phyloP scores from a whole-genome alignment of 1,284 basidiomycete species.

The Naganishia liquefaciens region DNA sequence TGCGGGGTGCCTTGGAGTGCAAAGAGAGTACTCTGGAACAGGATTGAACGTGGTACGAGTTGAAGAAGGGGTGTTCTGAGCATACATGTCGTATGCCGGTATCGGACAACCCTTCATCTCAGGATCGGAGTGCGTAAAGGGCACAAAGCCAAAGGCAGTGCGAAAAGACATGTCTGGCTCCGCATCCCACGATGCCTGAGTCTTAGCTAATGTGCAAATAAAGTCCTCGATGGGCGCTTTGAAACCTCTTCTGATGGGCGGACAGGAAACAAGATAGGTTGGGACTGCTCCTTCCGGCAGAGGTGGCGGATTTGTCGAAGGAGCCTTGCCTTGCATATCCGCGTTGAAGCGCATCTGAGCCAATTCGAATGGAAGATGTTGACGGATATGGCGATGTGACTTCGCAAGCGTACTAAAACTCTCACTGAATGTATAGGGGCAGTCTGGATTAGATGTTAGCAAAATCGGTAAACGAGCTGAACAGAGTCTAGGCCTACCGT shows the following conservation, averaged over 20 bases:
- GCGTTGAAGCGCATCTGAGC: background rate
- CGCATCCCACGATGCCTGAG: conserved; percentile 16
- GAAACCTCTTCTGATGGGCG: conserved; percentile 10
- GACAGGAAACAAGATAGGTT: background rate
- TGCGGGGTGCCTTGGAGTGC: conserved; percentile 19
- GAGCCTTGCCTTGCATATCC: conserved; percentile 1
- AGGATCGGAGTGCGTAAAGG: conserved; percentile 1
- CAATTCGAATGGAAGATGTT: background rate
- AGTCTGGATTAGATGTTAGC: background rate
- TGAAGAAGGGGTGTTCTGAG: conserved; percentile 7
- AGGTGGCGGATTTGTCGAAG: background rate
- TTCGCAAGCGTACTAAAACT: background rate
- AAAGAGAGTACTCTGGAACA: conserved; percentile 8
- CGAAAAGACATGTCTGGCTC: conserved; percentile 19
- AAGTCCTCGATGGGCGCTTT: conserved; percentile 7
- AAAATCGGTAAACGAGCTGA: background rate
- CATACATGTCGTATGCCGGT: conserved; percentile 23
- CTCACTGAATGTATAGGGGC: conserved; percentile 20
- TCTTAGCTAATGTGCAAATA: conserved; percentile 13
- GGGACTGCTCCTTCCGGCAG: conserved; percentile 2
- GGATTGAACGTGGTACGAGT: conserved; percentile 12
- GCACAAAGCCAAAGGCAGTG: conserved; percentile 22
- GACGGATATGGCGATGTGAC: conserved; percentile 14
- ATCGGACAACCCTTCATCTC: conserved; percentile 14
- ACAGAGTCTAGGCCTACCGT: background rate